These are phyloP conservation scores for Talaromyces sp. DNA, from an alignment of 2,329 filamentous ascomycete genomes.

Conservation along the genomic window DNA sequence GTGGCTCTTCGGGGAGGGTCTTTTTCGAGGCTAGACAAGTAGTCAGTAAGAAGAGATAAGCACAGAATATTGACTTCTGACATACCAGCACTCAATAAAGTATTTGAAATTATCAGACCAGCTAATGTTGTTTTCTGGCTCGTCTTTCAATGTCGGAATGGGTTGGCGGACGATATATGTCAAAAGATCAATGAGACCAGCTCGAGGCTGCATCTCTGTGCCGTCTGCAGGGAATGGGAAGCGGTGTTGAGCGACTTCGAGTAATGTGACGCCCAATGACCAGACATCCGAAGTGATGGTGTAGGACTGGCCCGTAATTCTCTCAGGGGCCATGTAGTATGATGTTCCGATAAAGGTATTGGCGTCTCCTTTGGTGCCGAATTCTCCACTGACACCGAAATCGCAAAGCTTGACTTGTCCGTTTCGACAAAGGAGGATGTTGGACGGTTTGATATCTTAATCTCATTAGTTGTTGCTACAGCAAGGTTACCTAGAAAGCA, in stretches of 20 bases:
- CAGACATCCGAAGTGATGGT: conserved; percentile 98
- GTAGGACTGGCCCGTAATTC: conserved; percentile 95
- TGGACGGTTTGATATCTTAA: conserved; percentile 92
- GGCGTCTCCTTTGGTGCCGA: conserved; percentile 96
- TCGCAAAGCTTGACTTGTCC: conserved; percentile 97
- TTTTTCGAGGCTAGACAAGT: conserved; percentile 74
- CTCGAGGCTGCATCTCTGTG: conserved; percentile 88
- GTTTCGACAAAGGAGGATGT: conserved; percentile 87
- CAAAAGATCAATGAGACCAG: conserved; percentile 87
- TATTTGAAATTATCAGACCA: conserved; percentile 99
- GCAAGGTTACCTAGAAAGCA: not conserved
- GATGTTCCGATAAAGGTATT: conserved; percentile 99
- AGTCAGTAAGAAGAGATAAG: not conserved
- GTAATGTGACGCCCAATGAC: conserved; percentile 91
- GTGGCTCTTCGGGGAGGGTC: conserved; percentile 81
- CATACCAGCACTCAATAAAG: conserved; percentile 98
- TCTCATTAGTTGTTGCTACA: not conserved
- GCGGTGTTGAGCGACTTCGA: conserved; percentile 98
- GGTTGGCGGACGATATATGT: conserved; percentile 97
- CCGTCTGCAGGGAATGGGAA: conserved; percentile 98
- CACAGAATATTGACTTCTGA: conserved; percentile 25
- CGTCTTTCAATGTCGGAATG: conserved; percentile 93
- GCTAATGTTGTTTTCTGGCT: conserved; percentile 80
- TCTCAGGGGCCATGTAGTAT: conserved; percentile 98
- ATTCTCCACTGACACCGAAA: conserved; percentile 96